Percentiles rank a stretch among this genome's conserved stretches.
phyloP scores from a whole-genome alignment of 495 filamentous ascomycete species.

The Aeminium ludgeri region DNA sequence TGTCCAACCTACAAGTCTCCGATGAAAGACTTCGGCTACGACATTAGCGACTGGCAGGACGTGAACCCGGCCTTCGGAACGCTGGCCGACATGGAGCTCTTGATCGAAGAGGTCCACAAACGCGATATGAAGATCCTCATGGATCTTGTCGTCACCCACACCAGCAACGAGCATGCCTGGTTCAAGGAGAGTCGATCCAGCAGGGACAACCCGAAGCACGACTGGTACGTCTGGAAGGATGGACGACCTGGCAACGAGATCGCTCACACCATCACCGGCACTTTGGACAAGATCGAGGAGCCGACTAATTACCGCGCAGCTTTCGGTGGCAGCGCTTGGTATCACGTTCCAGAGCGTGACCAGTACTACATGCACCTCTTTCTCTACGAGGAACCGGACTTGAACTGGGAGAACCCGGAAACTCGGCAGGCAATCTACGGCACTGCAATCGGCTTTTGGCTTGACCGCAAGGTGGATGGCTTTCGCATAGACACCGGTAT shows the following conservation, averaged over 20 bases:
- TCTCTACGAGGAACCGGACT: constrained; percentile 47
- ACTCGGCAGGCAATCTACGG: constrained; percentile 48
- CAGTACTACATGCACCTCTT: constrained; percentile 62
- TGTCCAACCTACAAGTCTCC: constrained; percentile 53
- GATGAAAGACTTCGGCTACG: constrained; percentile 47
- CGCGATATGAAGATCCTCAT: constrained; percentile 55
- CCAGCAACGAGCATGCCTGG: constrained; percentile 44
- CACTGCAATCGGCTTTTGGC: constrained; percentile 51
- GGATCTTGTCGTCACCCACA: constrained; percentile 64
- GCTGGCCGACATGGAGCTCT: constrained; percentile 45
- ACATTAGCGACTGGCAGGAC: constrained; percentile 51
- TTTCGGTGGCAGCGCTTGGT: constrained; percentile 47
- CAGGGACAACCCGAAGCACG: constrained; percentile 42
- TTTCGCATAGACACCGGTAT: constrained; percentile 44
- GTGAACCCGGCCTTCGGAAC: constrained; percentile 46
- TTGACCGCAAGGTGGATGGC: constrained; percentile 48
- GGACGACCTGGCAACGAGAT: constrained; percentile 17
- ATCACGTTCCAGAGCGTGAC: constrained; percentile 43
- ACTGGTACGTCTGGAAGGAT: constrained; percentile 62
- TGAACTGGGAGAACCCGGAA: constrained; percentile 55
- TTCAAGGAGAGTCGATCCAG: constrained; percentile 49
- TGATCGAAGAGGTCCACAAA: constrained; percentile 38
- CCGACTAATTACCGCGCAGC: constrained; percentile 55
- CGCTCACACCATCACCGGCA: constrained; percentile 1
- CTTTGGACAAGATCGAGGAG: constrained; percentile 41